phyloP scores from a whole-genome alignment of 345 rosid species.

The Camelina sativa region DNA sequence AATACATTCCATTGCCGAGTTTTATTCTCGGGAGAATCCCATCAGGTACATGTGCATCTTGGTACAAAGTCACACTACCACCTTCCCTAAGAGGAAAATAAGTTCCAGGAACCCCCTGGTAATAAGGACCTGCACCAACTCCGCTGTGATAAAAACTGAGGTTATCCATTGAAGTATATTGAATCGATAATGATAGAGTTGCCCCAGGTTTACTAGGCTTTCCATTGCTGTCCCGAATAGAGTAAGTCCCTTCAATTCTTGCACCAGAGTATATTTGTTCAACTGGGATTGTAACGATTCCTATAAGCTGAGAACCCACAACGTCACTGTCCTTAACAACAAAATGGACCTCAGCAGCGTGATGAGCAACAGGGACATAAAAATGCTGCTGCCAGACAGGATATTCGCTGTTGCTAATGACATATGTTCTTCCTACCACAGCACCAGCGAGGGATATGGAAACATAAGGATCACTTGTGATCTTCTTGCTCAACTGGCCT shows the following conservation, averaged over 20 bases:
- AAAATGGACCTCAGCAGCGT: conserved; percentile 84
- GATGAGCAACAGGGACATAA: conserved; percentile 86
- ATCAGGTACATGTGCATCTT: conserved; percentile 94
- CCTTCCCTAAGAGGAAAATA: conserved; percentile 94
- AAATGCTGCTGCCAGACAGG: conserved; percentile 93
- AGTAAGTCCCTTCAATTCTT: conserved; percentile 70
- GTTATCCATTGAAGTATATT: conserved; percentile 70
- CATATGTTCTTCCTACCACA: conserved; percentile 83
- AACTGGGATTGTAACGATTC: conserved; percentile 78
- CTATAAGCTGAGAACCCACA: conserved; percentile 84
- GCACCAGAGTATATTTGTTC: conserved; percentile 68
- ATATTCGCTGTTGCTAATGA: conserved; percentile 78
- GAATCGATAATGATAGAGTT: conserved; percentile 65
- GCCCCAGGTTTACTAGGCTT: conserved; percentile 91
- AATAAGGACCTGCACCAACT: conserved; percentile 86
- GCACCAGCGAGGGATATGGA: conserved; percentile 66
- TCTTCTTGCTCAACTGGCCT: conserved; percentile 55
- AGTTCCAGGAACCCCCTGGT: conserved; percentile 87
- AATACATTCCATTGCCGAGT: conserved; percentile 69
- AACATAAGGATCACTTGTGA: conserved; percentile 95
- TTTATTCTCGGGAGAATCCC: conserved; percentile 67
- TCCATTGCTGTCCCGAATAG: conserved; percentile 60
- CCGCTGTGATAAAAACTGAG: conserved; percentile 73
- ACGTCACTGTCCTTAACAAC: conserved; percentile 88
- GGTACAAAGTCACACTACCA: conserved; percentile 83